Percentiles rank a stretch among this genome's conserved stretches.
Evolutionary conservation across 75 land plant species (phyloP).

Genomic region (Cryptomeria japonica): DNA sequence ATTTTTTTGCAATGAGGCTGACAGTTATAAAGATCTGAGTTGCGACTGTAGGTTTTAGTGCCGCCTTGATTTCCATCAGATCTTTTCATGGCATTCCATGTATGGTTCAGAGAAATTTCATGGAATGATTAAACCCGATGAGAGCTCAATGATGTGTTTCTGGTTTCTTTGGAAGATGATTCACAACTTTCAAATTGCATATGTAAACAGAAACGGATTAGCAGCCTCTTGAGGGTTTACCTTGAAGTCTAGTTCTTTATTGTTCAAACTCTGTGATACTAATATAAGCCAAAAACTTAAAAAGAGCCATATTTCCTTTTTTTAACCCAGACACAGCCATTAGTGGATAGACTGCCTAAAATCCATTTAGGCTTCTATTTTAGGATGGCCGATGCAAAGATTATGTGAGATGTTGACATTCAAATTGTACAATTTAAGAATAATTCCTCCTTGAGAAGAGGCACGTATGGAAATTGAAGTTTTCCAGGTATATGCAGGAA

Average conservation of each 20-base stretch:
- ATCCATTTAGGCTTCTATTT: conserved; percentile 2
- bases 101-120: neutral
- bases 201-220: neutral
- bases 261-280: neutral
- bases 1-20: neutral
- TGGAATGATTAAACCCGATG: neutral
- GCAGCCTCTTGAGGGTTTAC: neutral
- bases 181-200: neutral
- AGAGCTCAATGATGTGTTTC: neutral
- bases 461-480: neutral
- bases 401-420: neutral
- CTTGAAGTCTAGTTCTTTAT: neutral
- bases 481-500: neutral
- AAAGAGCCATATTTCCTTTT: neutral
- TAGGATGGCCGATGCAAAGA: neutral
- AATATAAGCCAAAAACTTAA: neutral
- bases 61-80: neutral
- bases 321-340: neutral
- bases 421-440: neutral
- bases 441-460: neutral
- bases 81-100: neutral
- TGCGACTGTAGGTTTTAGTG: neutral
- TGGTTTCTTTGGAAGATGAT: neutral
- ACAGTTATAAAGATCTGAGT: neutral
- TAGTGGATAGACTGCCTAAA: neutral